Percentiles rank a stretch among this genome's conserved stretches.
Evolutionary conservation across 768 basidiomycete species (phyloP).

Genomic region (Chalciporus pseudorubinellus): DNA sequence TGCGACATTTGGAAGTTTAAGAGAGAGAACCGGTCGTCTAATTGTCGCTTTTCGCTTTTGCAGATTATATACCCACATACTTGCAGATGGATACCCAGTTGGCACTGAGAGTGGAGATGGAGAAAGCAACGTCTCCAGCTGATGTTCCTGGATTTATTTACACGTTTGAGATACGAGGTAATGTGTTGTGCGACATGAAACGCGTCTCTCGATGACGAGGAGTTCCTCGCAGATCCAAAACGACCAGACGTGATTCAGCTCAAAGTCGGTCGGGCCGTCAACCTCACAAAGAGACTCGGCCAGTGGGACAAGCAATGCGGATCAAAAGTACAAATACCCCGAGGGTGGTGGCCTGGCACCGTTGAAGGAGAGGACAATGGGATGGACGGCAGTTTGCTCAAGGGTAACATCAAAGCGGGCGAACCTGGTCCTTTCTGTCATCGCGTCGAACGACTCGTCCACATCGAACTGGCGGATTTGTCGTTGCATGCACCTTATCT

Average conservation of each 20-base stretch:
- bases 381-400: slow-evolving; percentile 49
- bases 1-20: background rate
- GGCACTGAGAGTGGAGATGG: slow-evolving; percentile 54
- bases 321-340: slow-evolving; percentile 69
- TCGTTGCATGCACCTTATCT: slow-evolving; percentile 59
- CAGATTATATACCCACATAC: slow-evolving; percentile 72
- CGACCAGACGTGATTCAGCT: slow-evolving; percentile 49
- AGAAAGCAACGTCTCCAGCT: slow-evolving; percentile 46
- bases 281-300: slow-evolving; percentile 68
- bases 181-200: slow-evolving; percentile 4
- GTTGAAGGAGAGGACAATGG: slow-evolving; percentile 39
- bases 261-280: slow-evolving; percentile 78
- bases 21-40: slow-evolving; percentile 3
- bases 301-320: slow-evolving; percentile 83
- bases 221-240: slow-evolving; percentile 27
- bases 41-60: slow-evolving; percentile 33
- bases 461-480: slow-evolving; percentile 76
- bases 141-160: slow-evolving; percentile 81
- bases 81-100: slow-evolving; percentile 59
- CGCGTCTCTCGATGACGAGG: slow-evolving; percentile 5
- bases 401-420: slow-evolving; percentile 62
- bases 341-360: slow-evolving; percentile 71
- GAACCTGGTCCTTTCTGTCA: slow-evolving; percentile 65
- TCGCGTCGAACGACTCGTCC: slow-evolving; percentile 74
- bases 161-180: slow-evolving; percentile 76